Conservation (phyloP, 768 basidiomycete species). For the Termitomyces sp. region DNA sequence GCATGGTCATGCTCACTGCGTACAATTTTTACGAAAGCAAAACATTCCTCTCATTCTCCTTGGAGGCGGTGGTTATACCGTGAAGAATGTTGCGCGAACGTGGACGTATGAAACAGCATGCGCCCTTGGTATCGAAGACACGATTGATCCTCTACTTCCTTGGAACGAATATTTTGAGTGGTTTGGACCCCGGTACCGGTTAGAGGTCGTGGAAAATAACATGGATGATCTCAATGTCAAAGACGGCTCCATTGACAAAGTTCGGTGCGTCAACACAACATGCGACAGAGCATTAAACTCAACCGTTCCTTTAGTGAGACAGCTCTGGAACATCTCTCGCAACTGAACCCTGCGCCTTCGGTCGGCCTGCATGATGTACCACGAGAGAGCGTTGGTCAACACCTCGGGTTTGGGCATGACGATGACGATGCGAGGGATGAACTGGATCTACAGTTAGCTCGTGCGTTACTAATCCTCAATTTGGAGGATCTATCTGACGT, state of each 20-base stretch:
- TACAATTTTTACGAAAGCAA: constrained; percentile 80
- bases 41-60: constrained; percentile 87
- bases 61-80: constrained; percentile 95
- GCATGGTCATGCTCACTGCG: constrained; percentile 91
- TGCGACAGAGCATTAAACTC: background rate
- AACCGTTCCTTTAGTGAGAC: constrained; percentile 19
- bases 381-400: constrained; percentile 55
- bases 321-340: constrained; percentile 40
- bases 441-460: constrained; percentile 62
- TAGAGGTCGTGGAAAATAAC: constrained; percentile 89
- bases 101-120: constrained; percentile 99
- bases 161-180: constrained; percentile 95
- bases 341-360: constrained; percentile 59
- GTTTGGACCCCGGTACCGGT: constrained; percentile 91
- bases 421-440: constrained; percentile 54
- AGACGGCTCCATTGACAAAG: constrained; percentile 74
- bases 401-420: constrained; percentile 52
- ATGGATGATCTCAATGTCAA: constrained; percentile 91
- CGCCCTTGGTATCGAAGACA: constrained; percentile 81
- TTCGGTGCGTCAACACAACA: constrained; percentile 49
- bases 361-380: constrained; percentile 85
- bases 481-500: background rate
- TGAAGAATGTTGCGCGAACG: constrained; percentile 90
- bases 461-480: constrained; percentile 37
- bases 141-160: constrained; percentile 72